These are phyloP conservation scores for Chlamydomonas sphaeroides DNA, from an alignment of 139 green algal genomes.

Conservation along the genomic window DNA sequence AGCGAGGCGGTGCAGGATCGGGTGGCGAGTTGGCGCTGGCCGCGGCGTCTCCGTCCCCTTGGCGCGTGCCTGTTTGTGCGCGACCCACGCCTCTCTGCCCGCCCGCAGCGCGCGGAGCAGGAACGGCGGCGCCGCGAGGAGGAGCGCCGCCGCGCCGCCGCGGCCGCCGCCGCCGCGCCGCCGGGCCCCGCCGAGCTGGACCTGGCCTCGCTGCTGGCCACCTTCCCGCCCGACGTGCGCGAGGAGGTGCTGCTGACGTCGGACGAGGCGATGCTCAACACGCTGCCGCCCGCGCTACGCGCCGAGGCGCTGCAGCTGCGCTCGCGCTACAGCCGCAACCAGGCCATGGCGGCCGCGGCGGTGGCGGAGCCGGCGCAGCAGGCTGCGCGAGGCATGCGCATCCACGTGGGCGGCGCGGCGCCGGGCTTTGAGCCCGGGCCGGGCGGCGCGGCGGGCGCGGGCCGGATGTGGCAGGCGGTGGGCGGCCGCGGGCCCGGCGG, in stretches of 20 bases:
- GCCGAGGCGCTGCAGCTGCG: slow-evolving; percentile 82
- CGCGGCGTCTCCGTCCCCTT: no score
- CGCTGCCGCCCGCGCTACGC: slow-evolving; percentile 80
- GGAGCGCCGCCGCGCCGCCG: slow-evolving; percentile 11
- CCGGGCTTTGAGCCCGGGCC: background rate
- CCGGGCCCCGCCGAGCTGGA: slow-evolving; percentile 76
- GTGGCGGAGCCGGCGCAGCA: background rate
- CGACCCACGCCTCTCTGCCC: background rate
- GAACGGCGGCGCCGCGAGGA: slow-evolving; percentile 11
- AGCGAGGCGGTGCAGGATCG: no score
- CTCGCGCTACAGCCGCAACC: slow-evolving; percentile 7
- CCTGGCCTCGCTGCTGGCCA: slow-evolving; percentile 85
- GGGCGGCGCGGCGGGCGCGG: background rate
- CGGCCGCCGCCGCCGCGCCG: slow-evolving; percentile 15
- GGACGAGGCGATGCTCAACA: slow-evolving; percentile 82
- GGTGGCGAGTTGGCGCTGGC: no score
- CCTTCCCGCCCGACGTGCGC: slow-evolving; percentile 88
- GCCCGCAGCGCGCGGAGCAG: slow-evolving; percentile 19
- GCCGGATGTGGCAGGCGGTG: no score
- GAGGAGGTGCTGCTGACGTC: slow-evolving; percentile 81
- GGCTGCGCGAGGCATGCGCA: background rate
- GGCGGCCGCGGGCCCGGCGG: background rate
- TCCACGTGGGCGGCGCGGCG: slow-evolving; percentile 2
- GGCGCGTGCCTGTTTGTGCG: background rate
- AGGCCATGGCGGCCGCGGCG: slow-evolving; percentile 18